These are phyloP conservation scores for Tetrahymena thermophila DNA, from an alignment of 73 alveolate genomes.

Conservation along the genomic window DNA sequence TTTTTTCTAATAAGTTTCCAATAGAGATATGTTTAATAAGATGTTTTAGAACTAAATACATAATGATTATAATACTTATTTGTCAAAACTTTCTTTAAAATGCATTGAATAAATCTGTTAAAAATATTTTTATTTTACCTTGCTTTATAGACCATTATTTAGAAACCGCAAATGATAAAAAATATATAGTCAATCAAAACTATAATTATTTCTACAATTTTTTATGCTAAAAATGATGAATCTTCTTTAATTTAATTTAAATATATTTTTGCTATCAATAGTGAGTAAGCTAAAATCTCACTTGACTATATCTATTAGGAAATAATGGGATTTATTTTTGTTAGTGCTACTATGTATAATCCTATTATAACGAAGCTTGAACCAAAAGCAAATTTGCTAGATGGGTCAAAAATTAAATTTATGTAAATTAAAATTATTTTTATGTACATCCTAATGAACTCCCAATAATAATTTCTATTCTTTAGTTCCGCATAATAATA, in stretches of 20 bases:
- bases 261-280: no score
- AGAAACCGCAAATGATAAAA: no score
- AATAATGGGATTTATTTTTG: not conserved
- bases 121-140: no score
- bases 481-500: not conserved
- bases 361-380: not conserved
- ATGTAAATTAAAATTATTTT: no score
- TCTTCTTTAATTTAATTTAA: no score
- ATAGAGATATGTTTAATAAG: not conserved
- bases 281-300: not conserved
- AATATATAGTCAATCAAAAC: no score
- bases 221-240: no score
- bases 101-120: no score
- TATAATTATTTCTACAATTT: no score
- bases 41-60: not conserved
- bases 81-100: not conserved
- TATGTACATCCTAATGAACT: not conserved
- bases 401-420: not conserved
- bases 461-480: not conserved
- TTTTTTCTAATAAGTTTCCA: not conserved
- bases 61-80: no score
- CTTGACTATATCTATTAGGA: not conserved
- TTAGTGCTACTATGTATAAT: not conserved
- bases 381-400: no score
- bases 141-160: no score